phyloP scores from a whole-genome alignment of 352 stramenopile species.

The Phytopythium litorale region DNA sequence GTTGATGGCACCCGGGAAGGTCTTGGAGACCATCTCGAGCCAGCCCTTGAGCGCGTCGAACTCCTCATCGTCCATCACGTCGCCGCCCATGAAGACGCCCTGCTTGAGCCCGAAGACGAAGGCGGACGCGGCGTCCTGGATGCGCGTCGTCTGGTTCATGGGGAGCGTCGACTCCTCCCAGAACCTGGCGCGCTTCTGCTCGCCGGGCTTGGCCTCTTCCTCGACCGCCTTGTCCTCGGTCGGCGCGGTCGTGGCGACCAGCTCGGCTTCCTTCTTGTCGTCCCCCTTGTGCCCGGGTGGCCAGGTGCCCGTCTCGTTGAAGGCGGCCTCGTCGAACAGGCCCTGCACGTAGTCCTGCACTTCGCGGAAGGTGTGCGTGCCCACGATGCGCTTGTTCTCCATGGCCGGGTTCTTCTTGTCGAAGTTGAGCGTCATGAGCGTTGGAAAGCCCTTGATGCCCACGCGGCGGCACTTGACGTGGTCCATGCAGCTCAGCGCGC shows the following conservation, averaged over 20 bases:
- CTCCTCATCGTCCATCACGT: slow-evolving; percentile 72
- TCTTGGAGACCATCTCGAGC: slow-evolving; percentile 66
- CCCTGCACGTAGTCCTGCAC: slow-evolving; percentile 70
- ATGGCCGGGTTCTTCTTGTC: slow-evolving; percentile 55
- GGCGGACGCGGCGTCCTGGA: slow-evolving; percentile 70
- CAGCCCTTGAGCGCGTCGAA: slow-evolving; percentile 76
- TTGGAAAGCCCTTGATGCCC: slow-evolving; percentile 78
- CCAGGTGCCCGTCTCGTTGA: slow-evolving; percentile 68
- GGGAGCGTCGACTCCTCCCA: slow-evolving; percentile 77
- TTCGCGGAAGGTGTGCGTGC: slow-evolving; percentile 75
- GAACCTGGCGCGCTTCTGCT: slow-evolving; percentile 37
- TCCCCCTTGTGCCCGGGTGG: slow-evolving; percentile 26
- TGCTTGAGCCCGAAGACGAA: slow-evolving; percentile 82
- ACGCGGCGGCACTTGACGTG: slow-evolving; percentile 79
- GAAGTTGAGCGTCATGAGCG: slow-evolving; percentile 76
- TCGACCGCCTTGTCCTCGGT: slow-evolving; percentile 6
- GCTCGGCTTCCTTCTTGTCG: slow-evolving; percentile 7
- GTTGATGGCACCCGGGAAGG: slow-evolving; percentile 72
- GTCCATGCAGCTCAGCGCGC: slow-evolving; percentile 84
- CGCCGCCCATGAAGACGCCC: slow-evolving; percentile 68
- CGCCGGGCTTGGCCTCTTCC: slow-evolving; percentile 19
- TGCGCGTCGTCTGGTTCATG: slow-evolving; percentile 71
- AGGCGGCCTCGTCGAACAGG: slow-evolving; percentile 49
- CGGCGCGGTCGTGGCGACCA: not conserved
- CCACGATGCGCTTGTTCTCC: slow-evolving; percentile 75